These are phyloP conservation scores for Apiospora aurea DNA, from an alignment of 2,329 filamentous ascomycete genomes.

Conservation along the genomic window DNA sequence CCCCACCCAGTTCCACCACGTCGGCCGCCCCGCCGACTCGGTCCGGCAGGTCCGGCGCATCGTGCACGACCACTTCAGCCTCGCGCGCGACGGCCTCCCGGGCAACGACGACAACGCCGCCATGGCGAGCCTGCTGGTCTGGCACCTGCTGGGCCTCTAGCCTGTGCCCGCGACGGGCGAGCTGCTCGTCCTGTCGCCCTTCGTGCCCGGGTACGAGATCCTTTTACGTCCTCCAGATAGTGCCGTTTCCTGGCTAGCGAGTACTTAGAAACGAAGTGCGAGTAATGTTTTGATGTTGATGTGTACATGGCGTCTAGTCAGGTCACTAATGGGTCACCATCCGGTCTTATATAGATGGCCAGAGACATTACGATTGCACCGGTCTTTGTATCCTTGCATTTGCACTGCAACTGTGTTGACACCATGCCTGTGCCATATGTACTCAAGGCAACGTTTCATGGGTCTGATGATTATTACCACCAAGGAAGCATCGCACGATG, in stretches of 20 bases:
- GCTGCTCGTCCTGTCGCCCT: slow-evolving; percentile 11
- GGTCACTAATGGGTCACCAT: too few species aligned
- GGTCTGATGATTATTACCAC: too few species aligned
- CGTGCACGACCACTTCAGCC: slow-evolving; percentile 30
- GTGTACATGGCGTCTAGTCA: too few species aligned
- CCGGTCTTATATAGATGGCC: not conserved
- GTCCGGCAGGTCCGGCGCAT: slow-evolving; percentile 25
- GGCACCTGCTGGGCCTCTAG: slow-evolving; percentile 15
- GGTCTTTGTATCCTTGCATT: not conserved
- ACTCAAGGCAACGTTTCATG: too few species aligned
- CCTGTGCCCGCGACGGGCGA: slow-evolving; percentile 7
- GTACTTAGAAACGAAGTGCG: too few species aligned
- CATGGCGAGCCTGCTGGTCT: slow-evolving; percentile 25
- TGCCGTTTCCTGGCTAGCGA: too few species aligned
- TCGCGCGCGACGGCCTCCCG: slow-evolving; percentile 25
- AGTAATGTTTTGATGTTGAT: too few species aligned
- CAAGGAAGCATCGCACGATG: too few species aligned
- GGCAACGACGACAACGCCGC: slow-evolving; percentile 28
- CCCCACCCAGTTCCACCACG: slow-evolving; percentile 25
- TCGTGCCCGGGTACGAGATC: slow-evolving; percentile 17
- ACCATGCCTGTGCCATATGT: too few species aligned
- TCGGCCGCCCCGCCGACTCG: slow-evolving; percentile 22
- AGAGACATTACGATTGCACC: not conserved
- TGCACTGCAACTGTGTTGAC: too few species aligned
- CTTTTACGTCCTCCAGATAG: too few species aligned